Evolutionary conservation across 805 yeast genomes (phyloP), one percentile per base, ranked within the genome.

Genomic region (Pichia thaimueangensis): DNA sequence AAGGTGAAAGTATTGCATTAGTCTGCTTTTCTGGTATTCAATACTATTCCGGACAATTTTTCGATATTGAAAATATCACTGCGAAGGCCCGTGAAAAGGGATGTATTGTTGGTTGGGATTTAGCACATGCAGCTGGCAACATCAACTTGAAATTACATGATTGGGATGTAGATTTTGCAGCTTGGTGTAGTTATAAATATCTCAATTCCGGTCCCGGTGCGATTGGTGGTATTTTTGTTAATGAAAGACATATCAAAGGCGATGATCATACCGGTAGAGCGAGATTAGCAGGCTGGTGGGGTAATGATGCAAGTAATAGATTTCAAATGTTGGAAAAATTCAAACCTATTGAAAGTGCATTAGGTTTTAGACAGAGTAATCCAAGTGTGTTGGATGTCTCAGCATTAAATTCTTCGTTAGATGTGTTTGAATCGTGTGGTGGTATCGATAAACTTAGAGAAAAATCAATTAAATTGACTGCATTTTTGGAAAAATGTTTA

Each of bases 251-350:
- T 30, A 45, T 45, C 3, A 24, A 46, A 13, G 64, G 71, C 16
- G 50, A 55, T 31, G 31, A 36, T 19, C 59, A 63, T 36, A 70
- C 67, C 52, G 38, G 42, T 11, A 52, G 69, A 30, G 85, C 95
- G 1, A 68, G 97, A 47, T 66, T 86, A 39, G 95, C 96, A 0
- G 97, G 97, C 1, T 89, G 97, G 97, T 89, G 97, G 96, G 97
- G 96, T 1, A 89, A 87, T 56, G 78, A 82, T 51, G 67, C 81
- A 0, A 52, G 54, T 2, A 76, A 76, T 28, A 65, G 97, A 47
- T 89, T 89, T 61, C 70, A 78, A 53, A 89, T 89, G 97, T 56
- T 73, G 43, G 89, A 82, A 55, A 53, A 68, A 23, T 89, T 86
- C 53, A 81, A 80, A 41, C 95, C 96, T 0, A 83, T 85, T 22